Conservation (phyloP, 2,329 filamentous ascomycete species). For the Fusarium pseudograminearum region DNA sequence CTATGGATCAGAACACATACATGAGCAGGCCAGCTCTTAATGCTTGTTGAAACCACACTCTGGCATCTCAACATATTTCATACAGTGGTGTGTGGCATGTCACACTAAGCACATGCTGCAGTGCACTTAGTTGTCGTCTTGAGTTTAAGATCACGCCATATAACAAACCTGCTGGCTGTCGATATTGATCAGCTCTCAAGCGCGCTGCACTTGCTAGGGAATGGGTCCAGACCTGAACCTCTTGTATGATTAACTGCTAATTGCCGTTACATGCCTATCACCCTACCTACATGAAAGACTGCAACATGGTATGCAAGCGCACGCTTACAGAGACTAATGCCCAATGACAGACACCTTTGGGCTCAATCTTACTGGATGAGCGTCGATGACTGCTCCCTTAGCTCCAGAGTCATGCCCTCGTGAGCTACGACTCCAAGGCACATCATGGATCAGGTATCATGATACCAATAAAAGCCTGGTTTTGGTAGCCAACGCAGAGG, state of each 20-base stretch:
- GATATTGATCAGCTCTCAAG: neutral
- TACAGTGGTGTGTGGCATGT: neutral
- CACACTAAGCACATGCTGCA: neutral
- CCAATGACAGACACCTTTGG: constrained; percentile 29
- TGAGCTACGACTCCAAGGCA: constrained; percentile 43
- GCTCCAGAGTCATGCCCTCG: constrained; percentile 42
- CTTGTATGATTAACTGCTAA: constrained; percentile 19
- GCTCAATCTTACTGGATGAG: constrained; percentile 9
- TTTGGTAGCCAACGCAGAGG: constrained; percentile 23
- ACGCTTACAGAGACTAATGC: constrained; percentile 13
- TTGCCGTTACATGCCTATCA: constrained; percentile 26
- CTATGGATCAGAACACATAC: neutral
- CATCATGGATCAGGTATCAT: constrained; percentile 38
- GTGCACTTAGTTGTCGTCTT: neutral
- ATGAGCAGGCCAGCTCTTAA: neutral
- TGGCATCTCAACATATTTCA: neutral
- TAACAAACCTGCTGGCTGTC: neutral
- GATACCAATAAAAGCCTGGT: constrained; percentile 30
- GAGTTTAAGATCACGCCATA: neutral
- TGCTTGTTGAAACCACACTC: neutral
- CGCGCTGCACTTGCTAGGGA: constrained; percentile 2
- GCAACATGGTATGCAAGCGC: constrained; percentile 35
- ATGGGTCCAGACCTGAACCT: constrained; percentile 30
- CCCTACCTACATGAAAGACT: constrained; percentile 16
- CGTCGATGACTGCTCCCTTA: constrained; percentile 32